Evolutionary conservation across 225 moss, liverwort and hornwort genomes (phyloP), one percentile per base, ranked within the genome.

Genomic region (Thuidium tamariscinum): DNA sequence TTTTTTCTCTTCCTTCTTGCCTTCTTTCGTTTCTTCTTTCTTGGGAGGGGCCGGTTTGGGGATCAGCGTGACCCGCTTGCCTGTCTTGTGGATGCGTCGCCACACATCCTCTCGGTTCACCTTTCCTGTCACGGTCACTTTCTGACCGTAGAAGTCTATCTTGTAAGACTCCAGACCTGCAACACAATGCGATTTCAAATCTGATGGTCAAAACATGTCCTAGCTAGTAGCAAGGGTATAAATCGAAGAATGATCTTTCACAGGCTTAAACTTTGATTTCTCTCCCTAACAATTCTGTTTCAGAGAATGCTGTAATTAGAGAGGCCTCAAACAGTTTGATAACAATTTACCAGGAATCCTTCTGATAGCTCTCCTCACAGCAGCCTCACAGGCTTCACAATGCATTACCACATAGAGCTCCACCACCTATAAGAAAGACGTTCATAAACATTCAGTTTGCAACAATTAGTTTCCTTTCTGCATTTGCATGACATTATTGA

Each of bases 311-410:
- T 78, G 26, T 9, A 44, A 36, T 37, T 27, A 51, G 10, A 86
- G 16, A 86, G 49, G n/a, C 20, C 18, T 19, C 64, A 36, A 65
- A 34, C 36, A 10, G 56, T 5, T 64, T 34, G 56, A 52, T 30
- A 42, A 49, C 34, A 83, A 55, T 32, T 88, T 82, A 91, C 93
- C 91, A 74, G 91, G 90, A 78, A 91, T 93, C 69, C 76, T 93
- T 84, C 68, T 83, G 89, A 93, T 86, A 74, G 93, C 91, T 88
- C 82, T 90, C 86, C 65, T 88, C 42, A 93, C 91, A 73, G 87
- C 48, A 83, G 91, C 90, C 51, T 85, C 93, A 71, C 93, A 93
- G 74, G 91, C 93, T 86, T 93, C 93, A 88, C 93, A 93, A 81
- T 93, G 86, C 93, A 93, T 93, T 61, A 84, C 91, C 78, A 93